phyloP scores from a whole-genome alignment of 148 eudicot species.

The Camellia granthamiana region DNA sequence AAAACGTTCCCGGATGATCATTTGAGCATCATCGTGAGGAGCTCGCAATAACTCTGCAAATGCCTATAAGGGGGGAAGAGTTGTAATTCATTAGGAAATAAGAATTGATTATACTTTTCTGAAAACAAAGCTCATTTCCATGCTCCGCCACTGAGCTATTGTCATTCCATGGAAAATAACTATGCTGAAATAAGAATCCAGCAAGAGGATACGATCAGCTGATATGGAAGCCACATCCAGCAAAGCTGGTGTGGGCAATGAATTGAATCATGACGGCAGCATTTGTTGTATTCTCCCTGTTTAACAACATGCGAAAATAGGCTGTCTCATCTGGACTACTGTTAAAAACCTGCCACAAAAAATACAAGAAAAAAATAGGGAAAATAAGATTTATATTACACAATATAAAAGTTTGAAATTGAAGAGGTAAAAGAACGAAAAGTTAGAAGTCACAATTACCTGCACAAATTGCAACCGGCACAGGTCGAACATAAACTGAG shows the following conservation, averaged over 20 bases:
- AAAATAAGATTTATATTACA: background rate
- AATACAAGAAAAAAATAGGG: background rate
- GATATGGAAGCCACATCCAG: conserved; percentile 84
- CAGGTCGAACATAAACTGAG: conserved; percentile 92
- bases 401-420: background rate
- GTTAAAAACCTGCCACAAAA: conserved; percentile 62
- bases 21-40: conserved; percentile 82
- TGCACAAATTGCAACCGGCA: conserved; percentile 94
- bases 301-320: conserved; percentile 83
- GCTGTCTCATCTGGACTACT: conserved; percentile 99
- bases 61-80: conserved; percentile 36
- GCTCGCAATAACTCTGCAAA: conserved; percentile 76
- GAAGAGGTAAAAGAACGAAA: background rate
- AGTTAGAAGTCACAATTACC: conserved; percentile 31
- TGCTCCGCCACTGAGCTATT: conserved; percentile 94
- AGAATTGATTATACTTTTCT: background rate
- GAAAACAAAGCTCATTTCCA: background rate
- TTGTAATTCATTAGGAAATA: background rate
- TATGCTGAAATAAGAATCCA: conserved; percentile 88
- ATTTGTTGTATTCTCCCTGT: conserved; percentile 80
- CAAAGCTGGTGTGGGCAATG: conserved; percentile 82
- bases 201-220: conserved; percentile 80
- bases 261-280: conserved; percentile 85
- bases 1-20: conserved; percentile 78
- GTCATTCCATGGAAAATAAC: conserved; percentile 98